Percentiles rank a stretch among this genome's conserved stretches.
Evolutionary conservation across 768 basidiomycete species (phyloP).

Genomic region (Mycena olivaceomarginata): DNA sequence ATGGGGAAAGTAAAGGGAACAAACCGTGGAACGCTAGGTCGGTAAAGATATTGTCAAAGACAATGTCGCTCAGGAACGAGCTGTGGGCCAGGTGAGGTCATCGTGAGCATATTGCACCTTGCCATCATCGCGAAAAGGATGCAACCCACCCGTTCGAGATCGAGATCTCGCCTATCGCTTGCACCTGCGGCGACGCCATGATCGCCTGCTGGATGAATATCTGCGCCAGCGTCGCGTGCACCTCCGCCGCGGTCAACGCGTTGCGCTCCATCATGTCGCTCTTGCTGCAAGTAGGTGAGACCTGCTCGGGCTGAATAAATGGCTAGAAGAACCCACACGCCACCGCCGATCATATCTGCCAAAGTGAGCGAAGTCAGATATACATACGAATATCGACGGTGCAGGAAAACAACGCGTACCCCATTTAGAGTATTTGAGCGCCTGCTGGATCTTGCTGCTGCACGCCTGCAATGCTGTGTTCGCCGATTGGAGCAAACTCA

Average conservation of each 20-base stretch:
- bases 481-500: constrained; percentile 61
- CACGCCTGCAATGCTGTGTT: constrained; percentile 56
- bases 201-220: constrained; percentile 62
- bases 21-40: constrained; percentile 62
- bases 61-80: constrained; percentile 58
- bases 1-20: neutral
- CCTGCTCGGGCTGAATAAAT: too few relatives aligned
- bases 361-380: neutral
- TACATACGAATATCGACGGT: neutral
- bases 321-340: constrained; percentile 27
- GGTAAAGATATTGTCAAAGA: constrained; percentile 65
- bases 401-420: constrained; percentile 48
- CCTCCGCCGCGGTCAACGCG: constrained; percentile 59
- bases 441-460: constrained; percentile 57
- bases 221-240: constrained; percentile 57
- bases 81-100: constrained; percentile 3
- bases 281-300: too few relatives aligned
- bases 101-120: neutral
- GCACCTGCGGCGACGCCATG: constrained; percentile 58
- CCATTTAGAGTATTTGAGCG: constrained; percentile 62
- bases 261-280: constrained; percentile 61
- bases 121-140: neutral
- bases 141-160: constrained; percentile 61
- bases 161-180: constrained; percentile 59
- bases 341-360: constrained; percentile 65